Evolutionary conservation across 2,329 filamentous ascomycete genomes (phyloP).

Genomic region (Cladosporium sp.): DNA sequence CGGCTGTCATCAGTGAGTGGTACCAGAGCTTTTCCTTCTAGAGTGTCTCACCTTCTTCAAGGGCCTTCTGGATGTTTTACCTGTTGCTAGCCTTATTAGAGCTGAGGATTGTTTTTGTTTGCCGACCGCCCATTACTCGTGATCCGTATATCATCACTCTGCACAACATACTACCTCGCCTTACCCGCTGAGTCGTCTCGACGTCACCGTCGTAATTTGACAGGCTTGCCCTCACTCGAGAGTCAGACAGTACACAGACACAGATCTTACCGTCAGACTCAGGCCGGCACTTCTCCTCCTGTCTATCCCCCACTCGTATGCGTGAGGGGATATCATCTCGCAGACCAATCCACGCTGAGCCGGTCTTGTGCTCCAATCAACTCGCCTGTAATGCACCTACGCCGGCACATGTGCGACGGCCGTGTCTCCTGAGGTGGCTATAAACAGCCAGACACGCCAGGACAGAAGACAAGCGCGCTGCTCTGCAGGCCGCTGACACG

Average conservation of each 20-base stretch:
- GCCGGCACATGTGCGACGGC: conserved; percentile 7
- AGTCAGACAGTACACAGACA: too few relatives aligned
- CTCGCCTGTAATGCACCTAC: background rate
- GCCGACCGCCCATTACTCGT: background rate
- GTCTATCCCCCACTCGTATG: too few relatives aligned
- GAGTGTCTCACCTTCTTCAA: conserved; percentile 11
- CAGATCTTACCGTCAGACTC: too few relatives aligned
- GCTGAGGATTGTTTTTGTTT: background rate
- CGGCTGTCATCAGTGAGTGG: too few relatives aligned
- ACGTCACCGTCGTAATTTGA: too few relatives aligned
- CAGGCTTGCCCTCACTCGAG: too few relatives aligned
- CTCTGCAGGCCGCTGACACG: too few relatives aligned
- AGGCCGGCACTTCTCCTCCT: too few relatives aligned
- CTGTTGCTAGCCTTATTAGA: too few relatives aligned
- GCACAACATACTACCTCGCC: conserved; percentile 1
- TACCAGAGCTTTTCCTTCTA: conserved; percentile 8
- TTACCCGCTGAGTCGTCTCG: too few relatives aligned
- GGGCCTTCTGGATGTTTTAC: conserved; percentile 6
- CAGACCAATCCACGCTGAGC: background rate
- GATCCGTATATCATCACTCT: conserved; percentile 12
- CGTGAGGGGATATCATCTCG: too few relatives aligned
- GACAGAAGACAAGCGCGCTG: too few relatives aligned
- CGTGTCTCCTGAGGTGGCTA: conserved; percentile 6
- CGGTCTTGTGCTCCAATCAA: conserved; percentile 4
- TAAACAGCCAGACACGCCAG: conserved; percentile 7